Evolutionary conservation across 495 filamentous ascomycete genomes (phyloP).

Genomic region (Durotheca rogersii): DNA sequence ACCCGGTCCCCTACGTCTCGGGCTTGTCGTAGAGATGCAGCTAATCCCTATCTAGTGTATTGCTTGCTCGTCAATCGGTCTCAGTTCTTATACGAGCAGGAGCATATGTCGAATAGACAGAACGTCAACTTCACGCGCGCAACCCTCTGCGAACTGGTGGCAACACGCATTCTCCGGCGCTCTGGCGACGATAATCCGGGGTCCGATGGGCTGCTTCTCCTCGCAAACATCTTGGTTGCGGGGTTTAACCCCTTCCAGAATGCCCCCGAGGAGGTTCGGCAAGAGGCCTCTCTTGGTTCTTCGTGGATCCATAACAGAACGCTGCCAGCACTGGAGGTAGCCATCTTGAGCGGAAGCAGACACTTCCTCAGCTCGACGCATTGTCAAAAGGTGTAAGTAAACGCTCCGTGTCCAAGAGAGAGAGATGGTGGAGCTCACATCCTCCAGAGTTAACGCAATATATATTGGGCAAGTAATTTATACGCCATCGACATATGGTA

Average conservation of each 20-base stretch:
- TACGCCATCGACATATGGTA: constrained; percentile 61
- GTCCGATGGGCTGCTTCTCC: constrained; percentile 60
- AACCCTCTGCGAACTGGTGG: constrained; percentile 67
- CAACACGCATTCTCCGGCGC: constrained; percentile 62
- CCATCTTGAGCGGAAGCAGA: constrained; percentile 68
- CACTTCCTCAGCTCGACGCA: constrained; percentile 64
- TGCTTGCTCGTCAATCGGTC: constrained; percentile 70
- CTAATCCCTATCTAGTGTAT: constrained; percentile 43
- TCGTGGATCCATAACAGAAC: constrained; percentile 58
- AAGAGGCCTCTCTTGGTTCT: constrained; percentile 47
- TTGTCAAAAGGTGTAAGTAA: constrained; percentile 63
- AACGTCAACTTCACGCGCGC: constrained; percentile 69
- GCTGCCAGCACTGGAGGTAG: constrained; percentile 67
- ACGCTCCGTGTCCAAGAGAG: background rate
- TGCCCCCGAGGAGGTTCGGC: constrained; percentile 58
- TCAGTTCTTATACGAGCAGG: constrained; percentile 67
- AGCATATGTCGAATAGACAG: constrained; percentile 64
- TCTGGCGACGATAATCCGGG: constrained; percentile 68
- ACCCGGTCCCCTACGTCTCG: too few relatives aligned
- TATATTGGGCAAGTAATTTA: constrained; percentile 68
- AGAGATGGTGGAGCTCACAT: constrained; percentile 5
- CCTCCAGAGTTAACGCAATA: constrained; percentile 60
- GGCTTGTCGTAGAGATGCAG: background rate
- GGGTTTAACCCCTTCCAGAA: constrained; percentile 74
- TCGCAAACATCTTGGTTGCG: constrained; percentile 69